phyloP scores from a whole-genome alignment of 2,329 filamentous ascomycete species.

The Camillea tinctor region DNA sequence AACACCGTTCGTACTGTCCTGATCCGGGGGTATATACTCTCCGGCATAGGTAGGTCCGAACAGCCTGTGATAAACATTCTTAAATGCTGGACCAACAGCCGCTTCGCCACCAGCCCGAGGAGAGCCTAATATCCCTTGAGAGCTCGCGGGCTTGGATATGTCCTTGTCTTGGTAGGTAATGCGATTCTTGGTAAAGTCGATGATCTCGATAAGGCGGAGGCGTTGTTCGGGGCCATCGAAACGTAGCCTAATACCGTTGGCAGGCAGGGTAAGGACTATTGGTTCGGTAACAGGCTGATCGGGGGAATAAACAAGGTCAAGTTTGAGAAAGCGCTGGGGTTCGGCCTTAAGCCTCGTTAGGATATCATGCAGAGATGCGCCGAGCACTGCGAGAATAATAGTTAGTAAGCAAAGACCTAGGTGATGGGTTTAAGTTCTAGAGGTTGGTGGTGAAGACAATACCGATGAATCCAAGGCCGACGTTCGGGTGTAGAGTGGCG shows the following conservation, averaged over 20 bases:
- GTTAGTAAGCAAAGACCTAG: slow-evolving; percentile 9
- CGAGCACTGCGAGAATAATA: slow-evolving; percentile 62
- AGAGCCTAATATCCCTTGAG: slow-evolving; percentile 28
- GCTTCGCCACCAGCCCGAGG: slow-evolving; percentile 29
- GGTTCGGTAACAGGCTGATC: slow-evolving; percentile 71
- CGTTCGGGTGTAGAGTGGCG: slow-evolving; percentile 31
- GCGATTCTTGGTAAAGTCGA: slow-evolving; percentile 83
- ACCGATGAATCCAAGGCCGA: slow-evolving; percentile 34
- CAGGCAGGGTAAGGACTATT: slow-evolving; percentile 71
- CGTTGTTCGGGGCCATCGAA: slow-evolving; percentile 95
- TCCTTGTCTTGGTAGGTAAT: slow-evolving; percentile 69
- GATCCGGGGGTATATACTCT: slow-evolving; percentile 74
- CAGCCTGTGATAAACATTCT: slow-evolving; percentile 89
- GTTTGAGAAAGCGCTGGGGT: slow-evolving; percentile 75
- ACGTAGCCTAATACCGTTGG: slow-evolving; percentile 83
- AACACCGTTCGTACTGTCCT: slow-evolving; percentile 46
- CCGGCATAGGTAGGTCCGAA: slow-evolving; percentile 92
- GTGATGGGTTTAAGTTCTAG: background rate
- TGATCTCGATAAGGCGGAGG: slow-evolving; percentile 83
- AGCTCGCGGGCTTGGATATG: slow-evolving; percentile 63
- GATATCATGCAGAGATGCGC: slow-evolving; percentile 87
- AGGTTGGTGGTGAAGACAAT: slow-evolving; percentile 7
- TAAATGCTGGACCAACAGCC: slow-evolving; percentile 69
- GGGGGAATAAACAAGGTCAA: slow-evolving; percentile 81
- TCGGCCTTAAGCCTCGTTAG: slow-evolving; percentile 86